Base-by-base conservation (phyloP, 495 filamentous ascomycete species). In the Neurospora sp. region DNA sequence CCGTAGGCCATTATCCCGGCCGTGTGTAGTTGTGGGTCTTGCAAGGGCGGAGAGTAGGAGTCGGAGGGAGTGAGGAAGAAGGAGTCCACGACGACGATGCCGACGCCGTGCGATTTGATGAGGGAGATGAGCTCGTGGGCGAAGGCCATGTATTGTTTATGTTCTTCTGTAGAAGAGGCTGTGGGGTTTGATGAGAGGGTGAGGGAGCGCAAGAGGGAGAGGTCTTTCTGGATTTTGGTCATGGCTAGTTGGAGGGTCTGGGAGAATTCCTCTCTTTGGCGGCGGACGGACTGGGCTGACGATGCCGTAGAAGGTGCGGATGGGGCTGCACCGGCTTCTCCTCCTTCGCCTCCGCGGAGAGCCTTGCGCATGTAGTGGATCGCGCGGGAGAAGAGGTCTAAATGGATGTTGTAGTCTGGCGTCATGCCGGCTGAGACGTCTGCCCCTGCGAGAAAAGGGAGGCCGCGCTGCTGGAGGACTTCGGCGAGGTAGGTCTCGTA, bases 1-100 rank as follows among this genome's bases (percentile, higher is more conserved):
- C 82, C 85, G 77, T 85, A 88, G 20, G 84, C 82, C 2, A 86
- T 69, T 39, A 88, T 85, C 7, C 82, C 80, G 8, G 85, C 84
- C 31, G 79, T 80, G 45, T 85, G 85, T 6, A 88, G 80, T 7
- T 81, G 80, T 0, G 85, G 85, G 71, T 88, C 86, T 35, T 84
- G 79, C n/a, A 80, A 69, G 2, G 83, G 78, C 0, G 86, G 85
- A 18, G 83, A 84, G 75, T 88, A 88, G 68, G 83, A 81, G 3
- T 70, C 76, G 47, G 82, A 85, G 20, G 83, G 82, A 35, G 81
- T 81, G 37, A 83, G 82, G 75, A 85, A 88, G 77, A 85, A 88
- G 6, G 78, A 73, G 70, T 84, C 82, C 4, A 85, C 74, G 20
- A 79, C 74, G 69, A 81, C 82, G 47, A 88, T 80, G 70, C 83